phyloP scores from a whole-genome alignment of 139 green algal species.

The Micromonas commoda region DNA sequence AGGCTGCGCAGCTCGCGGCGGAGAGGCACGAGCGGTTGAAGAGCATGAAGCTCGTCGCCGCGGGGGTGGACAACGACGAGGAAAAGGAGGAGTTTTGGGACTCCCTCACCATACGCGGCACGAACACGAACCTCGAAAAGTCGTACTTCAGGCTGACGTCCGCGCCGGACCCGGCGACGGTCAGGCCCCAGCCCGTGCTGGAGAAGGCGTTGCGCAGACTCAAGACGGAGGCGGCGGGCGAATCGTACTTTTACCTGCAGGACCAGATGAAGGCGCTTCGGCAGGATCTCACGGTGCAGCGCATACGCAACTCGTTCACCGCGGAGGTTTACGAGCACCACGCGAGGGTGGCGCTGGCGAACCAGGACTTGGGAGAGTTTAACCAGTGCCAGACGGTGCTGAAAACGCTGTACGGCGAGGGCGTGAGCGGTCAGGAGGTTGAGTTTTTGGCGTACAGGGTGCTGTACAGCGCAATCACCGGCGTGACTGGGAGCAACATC shows the following conservation, averaged over 20 bases:
- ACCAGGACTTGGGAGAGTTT: conserved; percentile 60
- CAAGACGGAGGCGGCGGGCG: not conserved
- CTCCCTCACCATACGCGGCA: not conserved
- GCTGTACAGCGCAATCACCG: conserved; percentile 37
- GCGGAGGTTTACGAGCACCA: conserved; percentile 62
- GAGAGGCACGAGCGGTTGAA: not conserved
- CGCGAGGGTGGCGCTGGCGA: conserved; percentile 53
- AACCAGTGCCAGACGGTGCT: conserved; percentile 49
- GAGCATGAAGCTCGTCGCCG: not conserved
- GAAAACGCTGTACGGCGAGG: conserved; percentile 23
- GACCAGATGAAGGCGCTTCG: conserved; percentile 70
- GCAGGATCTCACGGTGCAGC: conserved; percentile 59
- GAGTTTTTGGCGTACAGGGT: conserved; percentile 65
- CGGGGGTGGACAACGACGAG: not conserved
- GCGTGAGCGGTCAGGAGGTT: conserved; percentile 28
- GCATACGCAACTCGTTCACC: conserved; percentile 45
- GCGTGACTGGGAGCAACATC: not conserved
- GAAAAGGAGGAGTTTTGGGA: not conserved
- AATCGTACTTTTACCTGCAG: conserved; percentile 44
- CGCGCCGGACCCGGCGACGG: conserved; percentile 27
- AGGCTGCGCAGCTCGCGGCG: not conserved
- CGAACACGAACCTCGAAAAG: conserved; percentile 39
- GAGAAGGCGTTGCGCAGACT: conserved; percentile 29
- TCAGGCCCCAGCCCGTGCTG: conserved; percentile 42
- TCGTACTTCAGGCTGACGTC: conserved; percentile 46